Evolutionary conservation across 1,139 yeast genomes (phyloP), one percentile per base, ranked within the genome.

Genomic region (Saccharomyces hybrid): DNA sequence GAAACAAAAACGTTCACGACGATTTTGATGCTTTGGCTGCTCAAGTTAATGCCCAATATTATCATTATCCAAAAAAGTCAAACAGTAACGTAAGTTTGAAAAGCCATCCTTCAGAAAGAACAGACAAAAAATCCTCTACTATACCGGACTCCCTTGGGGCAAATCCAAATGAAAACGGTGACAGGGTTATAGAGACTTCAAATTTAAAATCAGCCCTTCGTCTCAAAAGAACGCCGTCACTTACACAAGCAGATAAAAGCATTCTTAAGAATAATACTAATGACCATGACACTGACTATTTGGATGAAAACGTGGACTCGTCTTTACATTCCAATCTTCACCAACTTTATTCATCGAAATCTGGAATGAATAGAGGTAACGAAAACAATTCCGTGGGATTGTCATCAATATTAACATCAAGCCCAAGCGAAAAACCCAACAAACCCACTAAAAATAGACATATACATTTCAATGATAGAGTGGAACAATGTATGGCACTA

Each of bases 401-500:
- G 21, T 52, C 58, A 29, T 58, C 61, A 24, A 60, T 62, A 31
- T 53, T 60, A 34, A 58, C 61, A 12, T 52, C 60, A 27, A 53
- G 51, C 34, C 14, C 38, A 48, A 50, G 55, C 44, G 19, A 44
- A 47, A 42, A 52, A 48, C 48, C 47, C 72, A 54, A 75, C 72
- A 50, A 78, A 16, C 42, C 53, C 14, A 49, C 55, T 24, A 48
- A 53, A 31, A 62, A 59, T 51, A 65, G 93, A 59, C 93, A 80
- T 61, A 90, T 91, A 56, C 98, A 90, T 72, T 93, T 93, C 72
- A 91, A 86, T 67, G 95, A 89, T 66, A 82, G 90, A 57, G 99
- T 93, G 29, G 91, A 88, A 68, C 98, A 93, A 71, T 91, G 98
- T 70, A 82, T 87, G 57, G 89, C 95, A 0, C 68, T 88, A 19